Evolutionary conservation across 108 stramenopile genomes (phyloP).

Genomic region (Skeletonema tropicum): DNA sequence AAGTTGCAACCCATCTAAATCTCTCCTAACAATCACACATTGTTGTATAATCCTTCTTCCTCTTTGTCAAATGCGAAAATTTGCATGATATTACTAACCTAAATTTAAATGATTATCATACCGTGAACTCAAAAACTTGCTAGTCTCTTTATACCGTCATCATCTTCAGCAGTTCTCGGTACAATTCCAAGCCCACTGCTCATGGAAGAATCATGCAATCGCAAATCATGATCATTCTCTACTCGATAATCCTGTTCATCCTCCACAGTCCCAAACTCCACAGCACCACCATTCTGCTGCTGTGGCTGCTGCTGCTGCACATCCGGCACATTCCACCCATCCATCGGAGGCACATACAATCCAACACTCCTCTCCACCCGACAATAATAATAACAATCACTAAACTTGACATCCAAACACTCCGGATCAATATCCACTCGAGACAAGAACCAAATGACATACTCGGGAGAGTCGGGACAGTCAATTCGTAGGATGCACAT

Average conservation of each 20-base stretch:
- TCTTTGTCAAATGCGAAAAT: too few relatives aligned
- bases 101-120: too few relatives aligned
- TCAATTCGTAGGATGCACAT: conserved; percentile 41
- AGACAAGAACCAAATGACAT: conserved; percentile 50
- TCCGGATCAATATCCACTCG: conserved; percentile 40
- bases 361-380: conserved; percentile 25
- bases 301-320: conserved; percentile 4
- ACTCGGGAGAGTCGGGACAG: conserved; percentile 30
- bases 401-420: conserved; percentile 45
- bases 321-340: conserved; percentile 39
- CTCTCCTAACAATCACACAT: too few relatives aligned
- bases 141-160: not conserved
- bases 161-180: not conserved
- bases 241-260: not conserved
- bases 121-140: not conserved
- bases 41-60: too few relatives aligned
- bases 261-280: not conserved
- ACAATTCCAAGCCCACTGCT: not conserved
- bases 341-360: conserved; percentile 15
- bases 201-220: too few relatives aligned
- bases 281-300: conserved; percentile 6
- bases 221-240: not conserved
- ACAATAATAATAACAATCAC: conserved; percentile 51
- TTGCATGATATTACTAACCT: too few relatives aligned
- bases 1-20: too few relatives aligned